Evolutionary conservation across 202 grass and related monocot species (phyloP), one percentile per base, ranked within the genome.

Genomic region (Cymbopogon flexuosus): DNA sequence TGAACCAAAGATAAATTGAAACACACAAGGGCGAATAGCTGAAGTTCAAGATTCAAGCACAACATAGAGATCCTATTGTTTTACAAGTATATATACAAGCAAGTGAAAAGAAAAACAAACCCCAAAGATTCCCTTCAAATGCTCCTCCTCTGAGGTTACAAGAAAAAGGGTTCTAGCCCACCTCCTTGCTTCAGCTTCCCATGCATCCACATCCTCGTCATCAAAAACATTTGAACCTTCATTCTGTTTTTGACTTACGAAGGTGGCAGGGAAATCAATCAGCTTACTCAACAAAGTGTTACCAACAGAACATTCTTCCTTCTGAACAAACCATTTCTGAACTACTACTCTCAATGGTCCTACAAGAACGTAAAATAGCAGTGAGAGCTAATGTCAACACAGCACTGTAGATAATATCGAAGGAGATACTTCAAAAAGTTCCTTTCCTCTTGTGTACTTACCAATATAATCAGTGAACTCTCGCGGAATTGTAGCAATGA

Each of bases 121-220:
- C 89, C 62, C 61, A 75, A 89, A 87, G 81, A 92, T 82, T 75
- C 29, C 81, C 43, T 87, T 72, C 40, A 97, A 72, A 71, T 91
- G 84, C 62, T 94, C 78, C 76, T 87, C 84, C 58, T 93, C 83
- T 43, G 83, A 84, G 71, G 82, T 77, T 86, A 90, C 80, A 90
- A 97, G 87, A 90, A 94, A 56, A 87, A 97, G 84, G 77, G 84
- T 47, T 76, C 91, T 91, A 41, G 94, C 84, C 94, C 94, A 97
- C 81, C 94, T 92, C 85, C 81, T 88, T 72, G 91, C 90, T 81
- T 91, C 90, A 81, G 76, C 82, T 89, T 94, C 94, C 94, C 94
- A 97, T 82, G 88, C 86, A 84, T 83, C 62, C 31, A 90, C 81
- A 74, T 97, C 94, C 71, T 92, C 94, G 22, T 97, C 92, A 84